Evolutionary conservation across 495 filamentous ascomycete genomes (phyloP), one percentile per base, ranked within the genome.

Genomic region (Penicillium malachiteum): DNA sequence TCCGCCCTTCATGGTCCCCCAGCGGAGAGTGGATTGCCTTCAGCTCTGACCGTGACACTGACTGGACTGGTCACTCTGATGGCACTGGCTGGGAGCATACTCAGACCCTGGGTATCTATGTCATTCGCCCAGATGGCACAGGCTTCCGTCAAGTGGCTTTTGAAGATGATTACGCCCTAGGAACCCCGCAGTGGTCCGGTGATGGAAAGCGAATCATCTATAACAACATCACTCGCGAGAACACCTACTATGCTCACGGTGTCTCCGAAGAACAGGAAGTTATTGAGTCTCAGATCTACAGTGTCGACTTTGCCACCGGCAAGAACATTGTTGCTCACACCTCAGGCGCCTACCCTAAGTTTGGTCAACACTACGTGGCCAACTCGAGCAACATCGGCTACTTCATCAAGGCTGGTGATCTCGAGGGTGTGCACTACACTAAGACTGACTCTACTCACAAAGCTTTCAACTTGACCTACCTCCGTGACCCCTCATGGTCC

Each of bases 1-100:
- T 64, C 48, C 59, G 62, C 35, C 59, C 64, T 21, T 63, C 46
- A 0, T 71, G 57, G 60, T 70, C 70, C 3, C 49, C 68, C 0
- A 62, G 69, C 44, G 61, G 60, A 37, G 32, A 56, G 11, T 54
- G 52, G 45, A 45, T 63, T 31, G 56, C 48, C n/a, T 61, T 61
- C 42, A 50, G 43, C 38, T 57, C 54, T 18, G 58, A 61, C 16
- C 54, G 58, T 17, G 48, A 61, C 31, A 61, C 58, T 26, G 58
- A 51, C 35, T 61, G 58, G 58, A 57, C 54, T 12, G 54, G 54
- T 7, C 54, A 57, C 49, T 52, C 38, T 38, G 50, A 54, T 10
- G 56, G 56, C 10, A 39, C 42, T n/a, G 58, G 54, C 21, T 61
- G 58, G 58, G 58, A 61, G 16, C 58, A 57, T 39, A 61, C 54